phyloP scores from a whole-genome alignment of 2,329 filamentous ascomycete species.

The Fusarium hainanense region DNA sequence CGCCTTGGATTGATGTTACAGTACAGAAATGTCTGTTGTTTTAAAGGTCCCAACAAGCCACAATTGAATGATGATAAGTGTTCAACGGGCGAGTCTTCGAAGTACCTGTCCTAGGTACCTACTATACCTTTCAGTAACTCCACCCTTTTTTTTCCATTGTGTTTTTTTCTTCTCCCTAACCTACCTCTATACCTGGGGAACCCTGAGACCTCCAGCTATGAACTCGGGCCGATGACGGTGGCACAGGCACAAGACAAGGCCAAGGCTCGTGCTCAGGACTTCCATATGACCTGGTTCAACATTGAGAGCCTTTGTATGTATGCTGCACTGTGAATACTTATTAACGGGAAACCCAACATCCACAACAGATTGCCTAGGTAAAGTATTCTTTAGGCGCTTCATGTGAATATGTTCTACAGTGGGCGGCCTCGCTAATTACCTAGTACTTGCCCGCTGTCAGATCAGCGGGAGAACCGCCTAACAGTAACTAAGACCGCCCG shows the following conservation, averaged over 20 bases:
- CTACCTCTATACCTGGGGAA: constrained; percentile 13
- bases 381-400: background rate
- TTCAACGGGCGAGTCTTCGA: background rate
- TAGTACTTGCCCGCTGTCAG: constrained; percentile 17
- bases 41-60: constrained; percentile 13
- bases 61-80: constrained; percentile 26
- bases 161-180: background rate
- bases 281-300: background rate
- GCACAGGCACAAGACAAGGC: no score
- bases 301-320: background rate
- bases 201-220: constrained; percentile 5
- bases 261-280: constrained; percentile 14
- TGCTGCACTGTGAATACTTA: background rate
- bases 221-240: no score
- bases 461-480: constrained; percentile 14
- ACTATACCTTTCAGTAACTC: background rate
- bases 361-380: background rate
- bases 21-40: background rate
- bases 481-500: background rate
- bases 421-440: constrained; percentile 33
- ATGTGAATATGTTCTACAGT: background rate
- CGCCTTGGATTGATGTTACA: constrained; percentile 12
- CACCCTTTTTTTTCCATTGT: constrained; percentile 3
- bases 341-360: background rate
- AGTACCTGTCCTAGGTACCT: background rate